A percentile compares a stretch with the other conserved stretches of the same genome.
Conservation (phyloP, 768 basidiomycete species). For the Pisolithus microcarpus region DNA sequence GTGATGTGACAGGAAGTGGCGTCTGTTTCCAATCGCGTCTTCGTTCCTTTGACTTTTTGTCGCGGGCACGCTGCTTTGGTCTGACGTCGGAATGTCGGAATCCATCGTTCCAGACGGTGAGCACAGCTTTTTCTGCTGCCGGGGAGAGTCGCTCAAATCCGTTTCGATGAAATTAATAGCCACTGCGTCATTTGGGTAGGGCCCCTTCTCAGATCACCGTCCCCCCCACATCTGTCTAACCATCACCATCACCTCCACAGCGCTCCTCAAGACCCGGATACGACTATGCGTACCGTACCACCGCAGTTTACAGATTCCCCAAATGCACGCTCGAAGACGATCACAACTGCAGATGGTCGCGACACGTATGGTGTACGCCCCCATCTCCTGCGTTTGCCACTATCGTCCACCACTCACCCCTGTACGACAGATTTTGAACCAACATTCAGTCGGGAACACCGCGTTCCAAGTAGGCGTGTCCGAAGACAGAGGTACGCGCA, state of each 20-base stretch:
- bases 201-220: not conserved
- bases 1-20: not conserved
- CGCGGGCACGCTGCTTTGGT: not conserved
- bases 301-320: constrained; percentile 49
- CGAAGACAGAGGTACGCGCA: constrained; percentile 83
- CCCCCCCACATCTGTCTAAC: not conserved
- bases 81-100: constrained; percentile 7
- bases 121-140: constrained; percentile 3
- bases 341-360: constrained; percentile 65
- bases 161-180: constrained; percentile 3
- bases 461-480: constrained; percentile 59
- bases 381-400: not conserved
- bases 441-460: constrained; percentile 60
- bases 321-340: constrained; percentile 76
- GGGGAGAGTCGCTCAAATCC: not conserved
- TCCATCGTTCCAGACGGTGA: constrained; percentile 8
- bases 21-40: constrained; percentile 2
- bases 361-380: constrained; percentile 70
- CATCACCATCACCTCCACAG: not conserved
- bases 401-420: not conserved
- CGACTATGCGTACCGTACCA: constrained; percentile 13
- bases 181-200: constrained; percentile 3
- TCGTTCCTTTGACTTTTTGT: no score
- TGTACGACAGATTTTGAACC: constrained; percentile 31
- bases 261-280: constrained; percentile 1